Conservation (phyloP, 345 rosid genomes). For the Citrus maxima region DNA sequence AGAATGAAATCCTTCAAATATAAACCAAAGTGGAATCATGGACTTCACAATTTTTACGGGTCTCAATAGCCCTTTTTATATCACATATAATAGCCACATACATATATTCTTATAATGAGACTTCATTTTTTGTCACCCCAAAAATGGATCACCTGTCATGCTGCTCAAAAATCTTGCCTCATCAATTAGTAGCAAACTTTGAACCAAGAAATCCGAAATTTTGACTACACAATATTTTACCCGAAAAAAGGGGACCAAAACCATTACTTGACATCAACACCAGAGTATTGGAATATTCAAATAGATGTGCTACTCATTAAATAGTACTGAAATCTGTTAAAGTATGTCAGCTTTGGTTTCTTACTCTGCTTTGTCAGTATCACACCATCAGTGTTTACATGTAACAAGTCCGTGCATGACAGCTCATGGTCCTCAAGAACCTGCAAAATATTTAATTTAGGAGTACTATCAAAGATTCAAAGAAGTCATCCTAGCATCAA, state of each 20-base stretch:
- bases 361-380: slow-evolving; percentile 79
- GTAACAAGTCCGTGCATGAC: slow-evolving; percentile 69
- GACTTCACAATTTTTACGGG: not conserved
- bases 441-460: slow-evolving; percentile 35
- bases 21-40: not conserved
- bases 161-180: not conserved
- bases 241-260: not conserved
- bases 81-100: not conserved
- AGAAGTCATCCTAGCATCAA: not conserved
- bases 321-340: not conserved
- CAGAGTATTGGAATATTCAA: not conserved
- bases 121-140: not conserved
- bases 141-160: not conserved
- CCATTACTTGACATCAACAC: not conserved
- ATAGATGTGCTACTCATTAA: not conserved
- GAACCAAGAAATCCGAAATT: not conserved
- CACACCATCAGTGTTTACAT: slow-evolving; percentile 77
- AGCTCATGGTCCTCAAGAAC: slow-evolving; percentile 92
- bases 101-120: not conserved
- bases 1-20: not conserved
- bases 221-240: not conserved
- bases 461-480: slow-evolving; percentile 6
- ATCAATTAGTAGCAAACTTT: not conserved
- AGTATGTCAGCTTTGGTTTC: slow-evolving; percentile 23
- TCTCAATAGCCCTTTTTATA: not conserved